These are phyloP conservation scores for Colletotrichum sp. DNA, from an alignment of 2,329 filamentous ascomycete species.

Conservation along the genomic window DNA sequence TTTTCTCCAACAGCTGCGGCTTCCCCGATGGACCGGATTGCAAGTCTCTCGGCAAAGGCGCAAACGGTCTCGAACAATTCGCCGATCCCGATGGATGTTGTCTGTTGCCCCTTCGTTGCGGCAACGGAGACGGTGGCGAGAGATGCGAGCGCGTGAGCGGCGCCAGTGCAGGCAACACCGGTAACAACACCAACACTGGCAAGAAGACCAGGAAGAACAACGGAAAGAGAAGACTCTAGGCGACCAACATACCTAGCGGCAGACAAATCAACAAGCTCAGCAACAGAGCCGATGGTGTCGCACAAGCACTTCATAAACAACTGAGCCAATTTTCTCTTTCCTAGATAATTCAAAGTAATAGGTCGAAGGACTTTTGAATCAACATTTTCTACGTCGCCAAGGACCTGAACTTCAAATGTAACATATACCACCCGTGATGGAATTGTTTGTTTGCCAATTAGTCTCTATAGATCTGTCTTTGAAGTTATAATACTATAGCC, in stretches of 20 bases:
- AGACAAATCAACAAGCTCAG: background rate
- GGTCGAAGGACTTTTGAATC: background rate
- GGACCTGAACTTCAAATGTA: background rate
- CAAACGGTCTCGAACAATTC: constrained; percentile 4
- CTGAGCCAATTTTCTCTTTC: background rate
- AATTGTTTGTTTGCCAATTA: background rate
- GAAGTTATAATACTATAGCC: background rate
- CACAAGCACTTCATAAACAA: background rate
- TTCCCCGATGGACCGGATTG: background rate
- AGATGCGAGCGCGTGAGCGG: constrained; percentile 3
- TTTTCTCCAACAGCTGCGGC: background rate
- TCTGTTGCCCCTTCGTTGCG: background rate
- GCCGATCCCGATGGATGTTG: background rate
- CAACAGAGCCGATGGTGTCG: background rate
- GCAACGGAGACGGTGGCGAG: background rate
- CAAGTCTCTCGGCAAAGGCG: background rate
- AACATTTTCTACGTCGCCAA: background rate
- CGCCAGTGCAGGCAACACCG: background rate
- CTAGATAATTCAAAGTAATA: background rate
- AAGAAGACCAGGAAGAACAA: background rate
- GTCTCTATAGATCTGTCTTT: background rate
- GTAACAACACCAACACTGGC: background rate
- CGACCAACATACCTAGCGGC: background rate
- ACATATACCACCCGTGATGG: background rate
- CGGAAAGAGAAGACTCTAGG: background rate